Conservation (phyloP, 2,329 filamentous ascomycete species). For the Apiospora marii region DNA sequence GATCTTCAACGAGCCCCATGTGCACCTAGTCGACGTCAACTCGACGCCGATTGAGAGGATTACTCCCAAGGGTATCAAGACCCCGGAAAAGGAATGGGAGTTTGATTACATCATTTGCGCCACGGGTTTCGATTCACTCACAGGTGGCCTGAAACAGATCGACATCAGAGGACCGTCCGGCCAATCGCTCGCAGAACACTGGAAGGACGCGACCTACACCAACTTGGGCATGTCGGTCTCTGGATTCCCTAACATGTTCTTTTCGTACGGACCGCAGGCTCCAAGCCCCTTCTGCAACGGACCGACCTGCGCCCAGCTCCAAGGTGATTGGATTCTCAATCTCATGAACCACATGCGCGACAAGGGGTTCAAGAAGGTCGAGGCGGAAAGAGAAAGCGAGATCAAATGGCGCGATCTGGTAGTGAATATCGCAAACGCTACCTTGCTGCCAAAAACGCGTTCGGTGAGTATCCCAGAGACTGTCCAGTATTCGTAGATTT, state of each 20-base stretch:
- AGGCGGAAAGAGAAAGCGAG: slow-evolving; percentile 40
- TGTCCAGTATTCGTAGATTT: not conserved
- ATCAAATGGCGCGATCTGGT: slow-evolving; percentile 42
- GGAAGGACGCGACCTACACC: slow-evolving; percentile 40
- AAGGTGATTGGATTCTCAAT: slow-evolving; percentile 48
- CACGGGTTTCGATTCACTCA: slow-evolving; percentile 52
- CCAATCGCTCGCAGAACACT: slow-evolving; percentile 43
- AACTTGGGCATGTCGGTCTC: slow-evolving; percentile 49
- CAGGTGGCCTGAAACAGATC: slow-evolving; percentile 48
- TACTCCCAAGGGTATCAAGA: slow-evolving; percentile 33
- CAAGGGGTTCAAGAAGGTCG: slow-evolving; percentile 41
- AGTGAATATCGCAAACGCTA: slow-evolving; percentile 37
- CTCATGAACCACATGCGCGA: slow-evolving; percentile 41
- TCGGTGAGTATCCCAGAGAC: slow-evolving; percentile 34
- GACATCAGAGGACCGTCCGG: slow-evolving; percentile 45
- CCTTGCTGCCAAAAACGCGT: slow-evolving; percentile 41
- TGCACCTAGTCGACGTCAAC: slow-evolving; percentile 41
- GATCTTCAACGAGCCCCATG: slow-evolving; percentile 41
- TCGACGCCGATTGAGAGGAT: slow-evolving; percentile 31
- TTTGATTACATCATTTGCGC: slow-evolving; percentile 45
- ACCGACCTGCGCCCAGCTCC: slow-evolving; percentile 47
- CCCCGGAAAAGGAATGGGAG: slow-evolving; percentile 29
- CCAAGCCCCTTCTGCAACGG: slow-evolving; percentile 49
- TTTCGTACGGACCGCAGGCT: slow-evolving; percentile 49
- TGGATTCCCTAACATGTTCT: slow-evolving; percentile 56